These are phyloP conservation scores for Hanseniaspora gamundiae DNA, from an alignment of 1,139 yeast genomes.

Conservation along the genomic window DNA sequence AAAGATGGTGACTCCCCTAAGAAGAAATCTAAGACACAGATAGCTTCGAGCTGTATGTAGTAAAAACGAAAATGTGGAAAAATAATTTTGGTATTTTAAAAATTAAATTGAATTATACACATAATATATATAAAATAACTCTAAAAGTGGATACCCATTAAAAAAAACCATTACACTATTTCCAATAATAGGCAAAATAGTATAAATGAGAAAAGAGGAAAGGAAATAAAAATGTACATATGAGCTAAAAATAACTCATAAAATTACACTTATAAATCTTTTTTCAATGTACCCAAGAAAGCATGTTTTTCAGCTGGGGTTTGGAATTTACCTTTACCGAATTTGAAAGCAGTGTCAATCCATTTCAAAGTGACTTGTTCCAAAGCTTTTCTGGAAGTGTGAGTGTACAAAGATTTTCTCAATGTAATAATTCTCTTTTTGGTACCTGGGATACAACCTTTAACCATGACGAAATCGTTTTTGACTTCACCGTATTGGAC, in stretches of 20 bases:
- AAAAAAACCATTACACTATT: too few relatives aligned
- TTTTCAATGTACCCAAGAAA: slow-evolving; percentile 99
- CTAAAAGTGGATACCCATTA: slow-evolving; percentile 1
- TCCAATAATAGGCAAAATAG: slow-evolving; percentile 4
- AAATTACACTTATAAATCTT: slow-evolving; percentile 46
- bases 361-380: slow-evolving; percentile 96
- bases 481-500: slow-evolving; percentile 97
- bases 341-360: slow-evolving; percentile 99
- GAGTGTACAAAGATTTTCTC: slow-evolving; percentile 96
- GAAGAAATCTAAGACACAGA: too few relatives aligned
- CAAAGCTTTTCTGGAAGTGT: slow-evolving; percentile 95
- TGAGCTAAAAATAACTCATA: slow-evolving; percentile 4
- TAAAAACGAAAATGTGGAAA: too few relatives aligned
- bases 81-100: too few relatives aligned
- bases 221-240: not conserved
- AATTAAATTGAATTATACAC: too few relatives aligned
- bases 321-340: slow-evolving; percentile 99
- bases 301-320: slow-evolving; percentile 99
- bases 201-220: slow-evolving; percentile 4
- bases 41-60: too few relatives aligned
- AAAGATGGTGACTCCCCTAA: not conserved
- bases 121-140: not conserved
- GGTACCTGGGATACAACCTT: slow-evolving; percentile 99
- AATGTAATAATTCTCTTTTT: slow-evolving; percentile 98
- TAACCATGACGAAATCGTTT: slow-evolving; percentile 93